These are phyloP conservation scores for Aspergillus spinulosporus DNA, from an alignment of 2,329 filamentous ascomycete genomes.

Conservation along the genomic window DNA sequence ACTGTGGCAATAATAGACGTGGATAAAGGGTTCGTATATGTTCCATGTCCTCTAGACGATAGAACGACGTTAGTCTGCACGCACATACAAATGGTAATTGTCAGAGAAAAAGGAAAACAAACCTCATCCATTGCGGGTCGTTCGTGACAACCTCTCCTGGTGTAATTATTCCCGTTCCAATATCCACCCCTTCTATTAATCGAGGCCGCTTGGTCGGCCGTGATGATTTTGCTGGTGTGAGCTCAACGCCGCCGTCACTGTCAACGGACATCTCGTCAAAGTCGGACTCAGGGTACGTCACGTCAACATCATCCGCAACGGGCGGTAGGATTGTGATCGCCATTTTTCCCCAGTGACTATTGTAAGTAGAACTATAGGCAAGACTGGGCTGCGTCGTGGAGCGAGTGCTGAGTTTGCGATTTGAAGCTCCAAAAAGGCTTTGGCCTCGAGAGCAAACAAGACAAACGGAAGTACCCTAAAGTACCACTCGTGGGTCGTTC, in stretches of 20 bases:
- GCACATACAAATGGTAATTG: background rate
- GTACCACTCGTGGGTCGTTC: background rate
- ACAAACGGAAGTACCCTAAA: slow-evolving; percentile 16
- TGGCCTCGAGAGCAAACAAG: slow-evolving; percentile 20
- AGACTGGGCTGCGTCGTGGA: background rate
- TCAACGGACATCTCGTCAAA: slow-evolving; percentile 53
- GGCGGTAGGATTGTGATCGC: slow-evolving; percentile 62
- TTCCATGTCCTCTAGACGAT: slow-evolving; percentile 77
- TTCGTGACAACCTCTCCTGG: slow-evolving; percentile 85
- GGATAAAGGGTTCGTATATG: slow-evolving; percentile 64
- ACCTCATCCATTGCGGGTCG: slow-evolving; percentile 93
- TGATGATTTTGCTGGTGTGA: slow-evolving; percentile 28
- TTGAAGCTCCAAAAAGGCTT: slow-evolving; percentile 19
- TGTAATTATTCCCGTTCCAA: slow-evolving; percentile 66
- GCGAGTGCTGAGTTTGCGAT: background rate
- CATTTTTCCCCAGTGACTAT: slow-evolving; percentile 42
- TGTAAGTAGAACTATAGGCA: background rate
- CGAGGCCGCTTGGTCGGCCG: slow-evolving; percentile 43
- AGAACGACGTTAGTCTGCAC: slow-evolving; percentile 31
- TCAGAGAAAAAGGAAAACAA: slow-evolving; percentile 9
- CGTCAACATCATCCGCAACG: slow-evolving; percentile 36
- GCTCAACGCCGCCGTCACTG: slow-evolving; percentile 44
- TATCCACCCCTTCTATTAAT: slow-evolving; percentile 28
- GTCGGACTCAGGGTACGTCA: slow-evolving; percentile 43
- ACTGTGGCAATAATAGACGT: slow-evolving; percentile 83